A percentile compares a stretch with the other conserved stretches of the same genome.
These are phyloP conservation scores for Kockiozyma suomiensis DNA, from an alignment of 805 yeast genomes.

Conservation along the genomic window DNA sequence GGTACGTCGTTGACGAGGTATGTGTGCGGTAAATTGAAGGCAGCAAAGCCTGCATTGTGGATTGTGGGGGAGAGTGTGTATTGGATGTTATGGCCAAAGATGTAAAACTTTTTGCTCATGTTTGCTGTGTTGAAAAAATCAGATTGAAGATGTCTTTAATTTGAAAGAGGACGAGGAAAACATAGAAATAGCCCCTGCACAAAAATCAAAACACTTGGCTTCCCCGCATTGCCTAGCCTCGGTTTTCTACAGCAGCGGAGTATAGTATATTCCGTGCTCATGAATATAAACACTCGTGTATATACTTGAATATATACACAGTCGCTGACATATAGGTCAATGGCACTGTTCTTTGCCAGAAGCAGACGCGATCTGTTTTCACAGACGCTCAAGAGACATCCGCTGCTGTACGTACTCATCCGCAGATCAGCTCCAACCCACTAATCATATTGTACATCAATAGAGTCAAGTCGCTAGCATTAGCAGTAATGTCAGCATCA, in stretches of 20 bases:
- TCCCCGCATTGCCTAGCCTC: background rate
- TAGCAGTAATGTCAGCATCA: slow-evolving; percentile 4
- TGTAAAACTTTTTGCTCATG: slow-evolving; percentile 39
- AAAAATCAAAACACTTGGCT: background rate
- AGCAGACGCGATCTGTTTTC: background rate
- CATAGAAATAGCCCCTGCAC: background rate
- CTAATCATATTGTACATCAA: too few relatives aligned
- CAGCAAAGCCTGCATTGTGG: slow-evolving; percentile 76
- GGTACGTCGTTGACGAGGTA: slow-evolving; percentile 47
- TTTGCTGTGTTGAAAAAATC: background rate
- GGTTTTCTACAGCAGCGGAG: background rate
- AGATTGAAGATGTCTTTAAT: background rate
- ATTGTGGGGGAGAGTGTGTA: slow-evolving; percentile 90
- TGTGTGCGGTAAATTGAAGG: slow-evolving; percentile 74
- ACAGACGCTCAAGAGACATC: background rate
- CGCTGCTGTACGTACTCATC: background rate
- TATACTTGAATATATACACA: too few relatives aligned
- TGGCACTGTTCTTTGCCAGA: too few relatives aligned
- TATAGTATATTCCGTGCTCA: too few relatives aligned
- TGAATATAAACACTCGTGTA: too few relatives aligned
- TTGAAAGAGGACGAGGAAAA: too few relatives aligned
- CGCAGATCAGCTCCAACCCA: background rate
- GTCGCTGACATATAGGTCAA: too few relatives aligned
- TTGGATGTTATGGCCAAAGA: slow-evolving; percentile 38
- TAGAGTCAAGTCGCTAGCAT: slow-evolving; percentile 8